Evolutionary conservation across 495 filamentous ascomycete genomes (phyloP).

Genomic region (Penicillium steckii): DNA sequence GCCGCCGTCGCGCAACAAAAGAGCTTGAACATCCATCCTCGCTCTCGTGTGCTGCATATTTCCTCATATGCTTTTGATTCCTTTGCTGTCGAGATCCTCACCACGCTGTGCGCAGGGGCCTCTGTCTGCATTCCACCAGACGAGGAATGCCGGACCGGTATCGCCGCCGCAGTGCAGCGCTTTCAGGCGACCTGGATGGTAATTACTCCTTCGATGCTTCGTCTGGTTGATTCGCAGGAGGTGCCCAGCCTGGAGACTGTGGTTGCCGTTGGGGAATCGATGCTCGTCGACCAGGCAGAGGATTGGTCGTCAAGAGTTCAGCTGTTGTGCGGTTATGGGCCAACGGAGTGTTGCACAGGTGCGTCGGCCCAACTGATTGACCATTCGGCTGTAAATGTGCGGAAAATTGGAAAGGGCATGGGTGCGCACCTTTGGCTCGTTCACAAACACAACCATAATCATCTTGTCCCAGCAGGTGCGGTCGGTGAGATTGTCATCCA

Average conservation of each 20-base stretch:
- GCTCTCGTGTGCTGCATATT: neutral
- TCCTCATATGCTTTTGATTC: constrained; percentile 2
- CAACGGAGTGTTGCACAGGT: constrained; percentile 34
- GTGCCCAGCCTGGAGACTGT: constrained; percentile 41
- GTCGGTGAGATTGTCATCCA: constrained; percentile 46
- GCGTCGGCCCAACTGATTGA: neutral
- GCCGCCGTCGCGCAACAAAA: neutral
- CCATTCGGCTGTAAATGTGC: constrained; percentile 22
- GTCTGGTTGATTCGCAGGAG: constrained; percentile 21
- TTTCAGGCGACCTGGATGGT: neutral
- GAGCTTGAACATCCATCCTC: neutral
- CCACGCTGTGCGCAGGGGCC: neutral
- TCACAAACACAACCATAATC: neutral
- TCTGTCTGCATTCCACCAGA: neutral
- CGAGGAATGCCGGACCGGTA: neutral
- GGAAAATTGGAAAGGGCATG: neutral
- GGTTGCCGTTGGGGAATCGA: constrained; percentile 40
- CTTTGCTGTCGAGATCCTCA: constrained; percentile 3
- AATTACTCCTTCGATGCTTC: constrained; percentile 31
- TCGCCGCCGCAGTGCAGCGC: neutral
- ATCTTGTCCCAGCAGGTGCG: constrained; percentile 36
- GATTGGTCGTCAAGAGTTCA: neutral
- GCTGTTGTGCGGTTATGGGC: constrained; percentile 39
- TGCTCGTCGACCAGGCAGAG: constrained; percentile 5
- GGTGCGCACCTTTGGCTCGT: neutral